Percentiles rank a stretch among this genome's conserved stretches.
phyloP scores from a whole-genome alignment of 2,329 filamentous ascomycete species.

The Aspergillus brunneoviolaceus region DNA sequence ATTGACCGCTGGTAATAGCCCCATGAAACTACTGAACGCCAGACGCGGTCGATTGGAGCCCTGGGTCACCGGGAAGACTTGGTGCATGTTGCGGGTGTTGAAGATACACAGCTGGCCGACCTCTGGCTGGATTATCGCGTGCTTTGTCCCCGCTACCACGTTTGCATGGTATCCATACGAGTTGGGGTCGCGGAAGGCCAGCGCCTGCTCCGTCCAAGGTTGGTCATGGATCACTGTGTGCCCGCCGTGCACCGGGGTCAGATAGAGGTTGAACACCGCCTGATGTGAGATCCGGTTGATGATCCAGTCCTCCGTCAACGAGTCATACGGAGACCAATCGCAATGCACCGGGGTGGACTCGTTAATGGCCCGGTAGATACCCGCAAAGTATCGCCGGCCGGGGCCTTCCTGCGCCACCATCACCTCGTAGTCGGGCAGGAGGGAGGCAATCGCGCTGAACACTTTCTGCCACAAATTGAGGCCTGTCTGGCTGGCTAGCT shows the following conservation, averaged over 20 bases:
- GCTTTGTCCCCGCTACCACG: not conserved
- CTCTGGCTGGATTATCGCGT: not conserved
- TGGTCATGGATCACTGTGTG: not conserved
- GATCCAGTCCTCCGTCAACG: not conserved
- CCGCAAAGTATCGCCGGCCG: not conserved
- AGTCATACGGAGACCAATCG: not conserved
- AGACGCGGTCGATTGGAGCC: not conserved
- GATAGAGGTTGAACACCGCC: not conserved
- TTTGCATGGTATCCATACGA: not conserved
- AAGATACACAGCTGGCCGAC: not conserved
- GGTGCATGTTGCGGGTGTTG: not conserved
- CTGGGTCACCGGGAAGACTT: not conserved
- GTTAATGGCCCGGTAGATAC: not conserved
- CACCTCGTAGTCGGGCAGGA: not conserved
- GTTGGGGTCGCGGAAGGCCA: not conserved
- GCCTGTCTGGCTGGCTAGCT: not conserved
- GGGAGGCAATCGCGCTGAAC: not conserved
- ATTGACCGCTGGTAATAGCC: not conserved
- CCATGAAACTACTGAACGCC: not conserved
- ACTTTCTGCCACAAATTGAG: not conserved
- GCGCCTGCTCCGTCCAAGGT: not conserved
- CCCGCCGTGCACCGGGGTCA: not conserved
- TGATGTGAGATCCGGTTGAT: not conserved
- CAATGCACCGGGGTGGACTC: not conserved
- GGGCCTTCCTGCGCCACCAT: not conserved